Evolutionary conservation across 352 stramenopile genomes (phyloP).

Genomic region (Phytophthora hibernalis): DNA sequence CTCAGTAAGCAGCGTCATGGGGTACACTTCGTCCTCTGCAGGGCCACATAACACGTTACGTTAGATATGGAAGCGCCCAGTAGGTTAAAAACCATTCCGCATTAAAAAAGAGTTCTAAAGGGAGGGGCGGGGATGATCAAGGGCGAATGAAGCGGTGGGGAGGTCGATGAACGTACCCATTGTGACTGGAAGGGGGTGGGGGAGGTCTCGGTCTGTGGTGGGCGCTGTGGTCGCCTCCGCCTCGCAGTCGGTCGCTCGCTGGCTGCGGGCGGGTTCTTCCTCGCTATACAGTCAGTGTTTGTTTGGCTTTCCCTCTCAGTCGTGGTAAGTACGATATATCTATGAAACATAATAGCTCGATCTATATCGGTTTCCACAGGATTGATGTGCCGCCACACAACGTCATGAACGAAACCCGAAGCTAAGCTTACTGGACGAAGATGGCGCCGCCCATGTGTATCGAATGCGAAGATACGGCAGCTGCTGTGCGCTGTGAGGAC

Average conservation of each 20-base stretch:
- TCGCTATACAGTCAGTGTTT: conserved; percentile 26
- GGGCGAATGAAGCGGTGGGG: neutral
- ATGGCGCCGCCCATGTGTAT: conserved; percentile 66
- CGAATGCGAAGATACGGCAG: conserved; percentile 87
- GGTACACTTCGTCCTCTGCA: conserved; percentile 85
- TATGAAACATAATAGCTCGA: no score
- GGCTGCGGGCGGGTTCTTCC: conserved; percentile 21
- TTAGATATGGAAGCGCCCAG: conserved; percentile 11
- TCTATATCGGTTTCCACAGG: no score
- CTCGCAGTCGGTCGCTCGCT: conserved; percentile 10
- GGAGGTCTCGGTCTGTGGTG: conserved; percentile 13
- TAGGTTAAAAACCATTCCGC: neutral
- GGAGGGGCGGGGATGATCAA: neutral
- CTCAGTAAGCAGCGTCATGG: conserved; percentile 91
- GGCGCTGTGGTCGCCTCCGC: neutral
- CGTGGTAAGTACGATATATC: conserved; percentile 18
- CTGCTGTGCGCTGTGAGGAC: conserved; percentile 64
- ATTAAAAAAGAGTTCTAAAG: neutral
- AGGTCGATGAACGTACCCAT: conserved; percentile 25
- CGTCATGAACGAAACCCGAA: no score
- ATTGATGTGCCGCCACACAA: no score
- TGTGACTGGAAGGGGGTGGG: conserved; percentile 18
- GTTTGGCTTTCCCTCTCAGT: conserved; percentile 12
- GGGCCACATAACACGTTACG: conserved; percentile 2
- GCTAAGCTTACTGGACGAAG: no score